These are phyloP conservation scores for Globisporangium cederbergense DNA, from an alignment of 352 stramenopile species.

Conservation along the genomic window DNA sequence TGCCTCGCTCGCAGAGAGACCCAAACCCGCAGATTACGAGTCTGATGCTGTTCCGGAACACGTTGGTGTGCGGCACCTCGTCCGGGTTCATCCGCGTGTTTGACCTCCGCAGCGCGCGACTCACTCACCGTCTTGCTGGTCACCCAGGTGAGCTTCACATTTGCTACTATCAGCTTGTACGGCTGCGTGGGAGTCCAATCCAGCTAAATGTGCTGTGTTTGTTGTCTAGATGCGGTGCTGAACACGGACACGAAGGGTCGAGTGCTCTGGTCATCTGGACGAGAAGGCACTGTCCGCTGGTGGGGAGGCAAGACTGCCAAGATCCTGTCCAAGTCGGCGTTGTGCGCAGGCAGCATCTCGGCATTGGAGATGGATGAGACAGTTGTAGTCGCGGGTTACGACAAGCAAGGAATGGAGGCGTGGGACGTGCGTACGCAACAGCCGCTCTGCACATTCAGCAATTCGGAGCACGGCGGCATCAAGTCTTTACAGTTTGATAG, in stretches of 20 bases:
- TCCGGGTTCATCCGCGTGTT: conserved; percentile 86
- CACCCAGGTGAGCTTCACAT: conserved; percentile 63
- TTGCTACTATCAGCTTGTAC: background rate
- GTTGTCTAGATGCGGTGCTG: conserved; percentile 58
- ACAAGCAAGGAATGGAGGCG: conserved; percentile 78
- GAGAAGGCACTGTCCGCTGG: conserved; percentile 82
- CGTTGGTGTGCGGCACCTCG: conserved; percentile 83
- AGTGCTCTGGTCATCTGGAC: conserved; percentile 82
- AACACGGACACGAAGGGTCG: conserved; percentile 84
- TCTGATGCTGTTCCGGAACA: conserved; percentile 86
- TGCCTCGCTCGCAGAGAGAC: conserved; percentile 65
- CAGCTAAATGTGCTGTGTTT: conserved; percentile 4
- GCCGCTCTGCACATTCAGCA: conserved; percentile 82
- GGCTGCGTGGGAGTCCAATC: background rate
- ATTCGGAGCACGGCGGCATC: conserved; percentile 58
- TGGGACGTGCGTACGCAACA: conserved; percentile 89
- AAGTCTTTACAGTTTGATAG: conserved; percentile 83
- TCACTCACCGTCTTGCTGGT: conserved; percentile 79
- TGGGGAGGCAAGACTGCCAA: conserved; percentile 88
- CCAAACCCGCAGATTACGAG: conserved; percentile 78
- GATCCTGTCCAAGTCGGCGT: conserved; percentile 76
- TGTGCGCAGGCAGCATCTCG: conserved; percentile 74
- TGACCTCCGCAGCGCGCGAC: conserved; percentile 70
- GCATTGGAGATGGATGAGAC: conserved; percentile 88
- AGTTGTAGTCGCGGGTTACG: conserved; percentile 83